Base-by-base conservation (phyloP, 768 basidiomycete genomes). In the Suillus lakei region DNA sequence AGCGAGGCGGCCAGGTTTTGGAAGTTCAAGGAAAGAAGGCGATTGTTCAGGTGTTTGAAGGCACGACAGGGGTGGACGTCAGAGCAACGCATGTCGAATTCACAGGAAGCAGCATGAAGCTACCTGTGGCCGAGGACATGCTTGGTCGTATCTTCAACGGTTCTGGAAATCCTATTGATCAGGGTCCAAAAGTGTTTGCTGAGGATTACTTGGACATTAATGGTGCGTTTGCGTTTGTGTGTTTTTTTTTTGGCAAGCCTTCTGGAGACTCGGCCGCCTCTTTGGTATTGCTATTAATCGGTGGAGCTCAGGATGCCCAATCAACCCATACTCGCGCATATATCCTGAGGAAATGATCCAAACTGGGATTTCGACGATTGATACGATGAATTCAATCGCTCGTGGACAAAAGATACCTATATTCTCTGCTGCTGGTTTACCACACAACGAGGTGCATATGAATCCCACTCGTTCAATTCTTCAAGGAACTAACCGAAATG, bases 271-370 rank as follows among this genome's bases (percentile, higher is more conserved):
- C 59, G 39, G 32, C 50, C 44, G 6, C 51, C 34, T 21, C 26
- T 28, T 34, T 65, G 39, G 59, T 69, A 67, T 67, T 73, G 65
- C n/a, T n/a, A n/a, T n/a, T n/a, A n/a, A 63, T 28, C 15, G 26
- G 68, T 68, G 68, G 61, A 48, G 61, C 69, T 51, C 68, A 97
- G 96, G 96, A 67, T 97, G 95, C 5, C 98, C 98, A 51, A 99
- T 99, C 81, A 99, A 97, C 78, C 95, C 95, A 26, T 97, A 90
- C 79, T 94, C 93, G 67, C 96, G 98, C 77, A 99, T 98, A 82
- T 99, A 99, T 82, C 98, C 98, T 66, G 98, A 99, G 80, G 98
- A 99, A 82, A 99, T 99, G 98, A 99, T 99, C 69, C 98, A 99
- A 80, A 99, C 98, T 41, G 98, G 98, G 80, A 99, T 99, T 74